phyloP scores from a whole-genome alignment of 176 grass and related monocot species.

The Eragrostis nindensis region DNA sequence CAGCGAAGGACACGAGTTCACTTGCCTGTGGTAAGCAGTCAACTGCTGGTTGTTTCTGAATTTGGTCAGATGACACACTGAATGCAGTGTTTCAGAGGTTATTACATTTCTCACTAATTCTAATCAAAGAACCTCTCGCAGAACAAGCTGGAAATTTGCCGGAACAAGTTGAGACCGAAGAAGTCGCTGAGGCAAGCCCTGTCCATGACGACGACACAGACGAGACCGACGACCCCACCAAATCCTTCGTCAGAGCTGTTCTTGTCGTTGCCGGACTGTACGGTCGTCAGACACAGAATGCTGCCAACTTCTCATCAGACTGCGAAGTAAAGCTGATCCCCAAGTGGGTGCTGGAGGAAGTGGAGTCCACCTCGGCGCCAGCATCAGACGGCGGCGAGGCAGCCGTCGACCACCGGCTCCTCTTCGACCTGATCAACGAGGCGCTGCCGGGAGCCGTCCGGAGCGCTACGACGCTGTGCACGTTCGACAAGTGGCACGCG shows the following conservation, averaged over 20 bases:
- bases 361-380: conserved; percentile 25
- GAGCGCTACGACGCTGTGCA: conserved; percentile 28
- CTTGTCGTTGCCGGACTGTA: conserved; percentile 63
- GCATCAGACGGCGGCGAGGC: neutral
- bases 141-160: conserved; percentile 25
- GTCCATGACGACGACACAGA: conserved; percentile 24
- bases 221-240: conserved; percentile 45
- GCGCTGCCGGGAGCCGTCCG: conserved; percentile 48
- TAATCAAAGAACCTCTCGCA: conserved; percentile 15
- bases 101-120: neutral
- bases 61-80: neutral
- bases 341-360: conserved; percentile 64
- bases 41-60: conserved; percentile 27
- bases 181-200: conserved; percentile 35
- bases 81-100: neutral
- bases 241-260: conserved; percentile 66
- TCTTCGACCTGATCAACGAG: conserved; percentile 87
- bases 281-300: neutral
- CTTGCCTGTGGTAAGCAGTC: conserved; percentile 48
- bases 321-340: conserved; percentile 64
- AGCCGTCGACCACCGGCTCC: conserved; percentile 54
- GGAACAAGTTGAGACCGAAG: conserved; percentile 43
- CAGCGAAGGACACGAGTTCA: conserved; percentile 47
- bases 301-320: conserved; percentile 22
- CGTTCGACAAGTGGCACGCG: conserved; percentile 51